Evolutionary conservation across 306 rosid genomes (phyloP).

Genomic region (Hippophae gyantsensis): DNA sequence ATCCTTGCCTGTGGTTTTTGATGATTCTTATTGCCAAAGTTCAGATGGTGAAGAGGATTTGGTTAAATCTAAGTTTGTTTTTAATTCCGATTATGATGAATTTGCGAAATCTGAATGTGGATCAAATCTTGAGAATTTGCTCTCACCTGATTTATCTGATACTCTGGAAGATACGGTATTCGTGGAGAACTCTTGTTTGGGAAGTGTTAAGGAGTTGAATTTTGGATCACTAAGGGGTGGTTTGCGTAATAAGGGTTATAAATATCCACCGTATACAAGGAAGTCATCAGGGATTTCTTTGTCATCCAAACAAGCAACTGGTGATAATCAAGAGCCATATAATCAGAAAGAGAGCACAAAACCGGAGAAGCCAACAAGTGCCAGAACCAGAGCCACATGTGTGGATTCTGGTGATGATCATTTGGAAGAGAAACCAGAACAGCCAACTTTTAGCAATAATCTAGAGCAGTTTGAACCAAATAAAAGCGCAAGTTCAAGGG

Average conservation of each 20-base stretch:
- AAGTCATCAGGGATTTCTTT: constrained; percentile 25
- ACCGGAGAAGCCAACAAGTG: constrained; percentile 19
- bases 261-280: constrained; percentile 36
- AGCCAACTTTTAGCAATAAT: constrained; percentile 19
- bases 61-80: constrained; percentile 28
- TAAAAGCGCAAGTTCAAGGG: constrained; percentile 35
- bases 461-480: constrained; percentile 22
- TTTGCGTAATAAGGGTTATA: constrained; percentile 54
- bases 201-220: constrained; percentile 37
- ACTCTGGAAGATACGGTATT: constrained; percentile 24
- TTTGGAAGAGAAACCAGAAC: constrained; percentile 20
- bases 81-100: constrained; percentile 18
- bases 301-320: constrained; percentile 20
- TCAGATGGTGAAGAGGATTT: constrained; percentile 55
- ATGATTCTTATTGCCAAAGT: constrained; percentile 27
- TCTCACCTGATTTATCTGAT: constrained; percentile 20
- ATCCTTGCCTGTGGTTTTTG: constrained; percentile 45
- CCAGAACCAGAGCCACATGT: constrained; percentile 8
- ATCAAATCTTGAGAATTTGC: constrained; percentile 15
- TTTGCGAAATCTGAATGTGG: constrained; percentile 20
- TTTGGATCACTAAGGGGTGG: constrained; percentile 73
- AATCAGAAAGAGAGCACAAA: constrained; percentile 24
- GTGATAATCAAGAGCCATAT: constrained; percentile 29
- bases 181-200: constrained; percentile 24
- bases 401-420: constrained; percentile 29